A percentile compares a stretch with the other conserved stretches of the same genome.
Conservation (phyloP, 805 yeast genomes). For the Zygosaccharomyces lentus region DNA sequence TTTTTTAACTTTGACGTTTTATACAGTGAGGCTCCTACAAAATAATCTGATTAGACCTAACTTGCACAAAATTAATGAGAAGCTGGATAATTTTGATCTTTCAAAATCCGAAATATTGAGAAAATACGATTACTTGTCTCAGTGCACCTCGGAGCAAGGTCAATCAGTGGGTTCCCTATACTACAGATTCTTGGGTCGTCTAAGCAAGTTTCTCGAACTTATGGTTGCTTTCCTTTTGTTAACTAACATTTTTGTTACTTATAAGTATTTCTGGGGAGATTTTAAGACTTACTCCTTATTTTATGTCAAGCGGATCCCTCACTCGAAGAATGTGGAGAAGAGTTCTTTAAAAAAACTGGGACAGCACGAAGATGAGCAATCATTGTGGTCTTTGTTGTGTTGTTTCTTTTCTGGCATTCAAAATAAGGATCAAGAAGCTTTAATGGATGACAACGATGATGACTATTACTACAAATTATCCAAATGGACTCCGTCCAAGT, state of each 20-base stretch:
- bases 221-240: conserved; percentile 11
- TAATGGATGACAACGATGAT: conserved; percentile 13
- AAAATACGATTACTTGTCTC: conserved; percentile 19
- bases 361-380: conserved; percentile 19
- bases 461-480: conserved; percentile 50
- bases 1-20: conserved; percentile 19
- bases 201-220: conserved; percentile 14
- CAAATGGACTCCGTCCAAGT: conserved; percentile 66
- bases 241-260: conserved; percentile 16
- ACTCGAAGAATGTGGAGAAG: conserved; percentile 20
- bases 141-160: conserved; percentile 6
- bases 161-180: conserved; percentile 9
- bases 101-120: conserved; percentile 25
- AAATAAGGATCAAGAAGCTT: conserved; percentile 8
- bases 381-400: conserved; percentile 25
- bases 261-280: conserved; percentile 20
- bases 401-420: conserved; percentile 12
- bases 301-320: conserved; percentile 13
- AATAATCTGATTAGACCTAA: conserved; percentile 30
- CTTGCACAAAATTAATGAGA: conserved; percentile 16
- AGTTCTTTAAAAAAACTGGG: conserved; percentile 20
- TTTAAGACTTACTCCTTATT: conserved; percentile 26
- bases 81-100: conserved; percentile 28
- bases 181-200: conserved; percentile 13
- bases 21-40: conserved; percentile 26